Evolutionary conservation across 2,329 filamentous ascomycete genomes (phyloP).

Genomic region (Alternaria triticina): DNA sequence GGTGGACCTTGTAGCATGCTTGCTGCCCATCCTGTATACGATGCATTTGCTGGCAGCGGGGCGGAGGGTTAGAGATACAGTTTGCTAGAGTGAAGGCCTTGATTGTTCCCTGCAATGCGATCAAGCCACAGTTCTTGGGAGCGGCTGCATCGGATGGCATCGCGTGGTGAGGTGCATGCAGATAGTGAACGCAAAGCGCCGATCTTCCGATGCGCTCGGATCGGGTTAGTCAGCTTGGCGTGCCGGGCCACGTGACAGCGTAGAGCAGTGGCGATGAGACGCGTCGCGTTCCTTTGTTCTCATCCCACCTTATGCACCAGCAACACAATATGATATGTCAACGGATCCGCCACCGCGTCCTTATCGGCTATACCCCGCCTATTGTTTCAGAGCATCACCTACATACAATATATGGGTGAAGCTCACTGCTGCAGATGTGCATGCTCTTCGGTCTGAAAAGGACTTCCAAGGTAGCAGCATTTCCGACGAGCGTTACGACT

Average conservation of each 20-base stretch:
- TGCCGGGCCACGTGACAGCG: constrained; percentile 8
- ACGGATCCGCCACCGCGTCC: constrained; percentile 28
- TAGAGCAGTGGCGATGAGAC: constrained; percentile 4
- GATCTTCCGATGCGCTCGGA: constrained; percentile 21
- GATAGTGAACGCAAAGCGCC: constrained; percentile 23
- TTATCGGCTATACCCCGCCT: constrained; percentile 60
- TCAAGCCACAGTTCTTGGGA: constrained; percentile 19
- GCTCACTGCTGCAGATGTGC: constrained; percentile 62
- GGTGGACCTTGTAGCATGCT: constrained; percentile 21
- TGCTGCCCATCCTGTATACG: constrained; percentile 13
- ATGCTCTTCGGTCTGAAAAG: constrained; percentile 55
- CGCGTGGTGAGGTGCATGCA: constrained; percentile 23
- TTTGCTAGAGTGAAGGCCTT: constrained; percentile 24
- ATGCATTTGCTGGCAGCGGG: constrained; percentile 20
- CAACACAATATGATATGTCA: constrained; percentile 41
- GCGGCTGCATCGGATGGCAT: constrained; percentile 37
- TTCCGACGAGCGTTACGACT: background rate
- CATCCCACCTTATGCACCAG: constrained; percentile 15
- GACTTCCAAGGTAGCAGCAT: constrained; percentile 59
- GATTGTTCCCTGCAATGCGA: constrained; percentile 28
- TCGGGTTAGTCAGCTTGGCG: background rate
- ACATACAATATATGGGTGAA: constrained; percentile 70
- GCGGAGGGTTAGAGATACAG: constrained; percentile 9
- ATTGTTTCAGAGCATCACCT: constrained; percentile 65
- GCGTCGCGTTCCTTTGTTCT: constrained; percentile 24